Conservation (phyloP, 352 stramenopile species). For the Globisporangium orthogonon region DNA sequence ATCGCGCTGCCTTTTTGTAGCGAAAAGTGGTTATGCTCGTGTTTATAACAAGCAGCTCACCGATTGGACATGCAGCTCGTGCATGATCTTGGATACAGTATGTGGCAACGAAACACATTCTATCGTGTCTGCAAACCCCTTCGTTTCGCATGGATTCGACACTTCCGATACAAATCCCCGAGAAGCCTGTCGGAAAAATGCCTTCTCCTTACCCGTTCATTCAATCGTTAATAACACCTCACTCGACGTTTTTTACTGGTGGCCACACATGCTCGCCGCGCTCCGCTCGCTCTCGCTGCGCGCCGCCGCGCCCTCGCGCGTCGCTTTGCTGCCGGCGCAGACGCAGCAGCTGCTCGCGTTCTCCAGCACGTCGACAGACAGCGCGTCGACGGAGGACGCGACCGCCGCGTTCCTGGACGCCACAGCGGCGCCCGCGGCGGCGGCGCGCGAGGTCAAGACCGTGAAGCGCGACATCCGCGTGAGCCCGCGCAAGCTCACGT, state of each 20-base stretch:
- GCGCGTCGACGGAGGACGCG: constrained; percentile 25
- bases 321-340: constrained; percentile 32
- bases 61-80: no score
- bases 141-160: no score
- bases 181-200: no score
- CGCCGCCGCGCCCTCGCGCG: constrained; percentile 7
- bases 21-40: no score
- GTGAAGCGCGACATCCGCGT: constrained; percentile 79
- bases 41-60: no score
- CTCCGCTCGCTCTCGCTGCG: constrained; percentile 64
- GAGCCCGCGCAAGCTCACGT: constrained; percentile 77
- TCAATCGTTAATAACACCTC: neutral
- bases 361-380: constrained; percentile 14
- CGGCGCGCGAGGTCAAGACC: constrained; percentile 61
- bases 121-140: no score
- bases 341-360: constrained; percentile 11
- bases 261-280: constrained; percentile 40
- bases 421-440: constrained; percentile 38
- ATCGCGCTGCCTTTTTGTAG: constrained; percentile 20
- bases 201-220: no score
- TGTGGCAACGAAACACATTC: no score
- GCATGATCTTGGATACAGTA: no score
- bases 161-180: neutral
- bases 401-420: constrained; percentile 58
- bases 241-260: constrained; percentile 3